A percentile compares a stretch with the other conserved stretches of the same genome.
Evolutionary conservation across 768 basidiomycete genomes (phyloP).

Genomic region (Trametes maxima): DNA sequence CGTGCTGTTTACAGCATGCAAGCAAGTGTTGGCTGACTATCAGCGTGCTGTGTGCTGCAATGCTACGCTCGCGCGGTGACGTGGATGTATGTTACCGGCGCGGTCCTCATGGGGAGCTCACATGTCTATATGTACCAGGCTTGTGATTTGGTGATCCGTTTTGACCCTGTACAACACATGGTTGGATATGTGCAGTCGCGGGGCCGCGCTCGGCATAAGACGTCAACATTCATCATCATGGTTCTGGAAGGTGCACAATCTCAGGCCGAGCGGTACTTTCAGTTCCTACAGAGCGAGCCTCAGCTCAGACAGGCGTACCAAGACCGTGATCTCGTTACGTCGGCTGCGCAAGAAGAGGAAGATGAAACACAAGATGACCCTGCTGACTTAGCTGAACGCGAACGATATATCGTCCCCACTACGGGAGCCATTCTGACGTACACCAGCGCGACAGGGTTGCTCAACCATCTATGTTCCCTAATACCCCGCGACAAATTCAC

Average conservation of each 20-base stretch:
- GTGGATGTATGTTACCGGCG: not conserved
- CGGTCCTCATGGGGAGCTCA: not conserved
- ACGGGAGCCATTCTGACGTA: slow-evolving; percentile 83
- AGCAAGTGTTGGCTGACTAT: slow-evolving; percentile 3
- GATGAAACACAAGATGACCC: slow-evolving; percentile 48
- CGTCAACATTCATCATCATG: slow-evolving; percentile 83
- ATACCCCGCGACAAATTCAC: slow-evolving; percentile 77
- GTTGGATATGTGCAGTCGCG: slow-evolving; percentile 89
- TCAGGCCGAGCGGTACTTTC: slow-evolving; percentile 59
- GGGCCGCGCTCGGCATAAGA: slow-evolving; percentile 77
- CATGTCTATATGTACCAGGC: slow-evolving; percentile 45
- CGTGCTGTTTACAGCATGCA: slow-evolving; percentile 6
- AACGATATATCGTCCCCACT: slow-evolving; percentile 69
- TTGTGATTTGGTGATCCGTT: slow-evolving; percentile 85
- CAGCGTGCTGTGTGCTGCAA: slow-evolving; percentile 7
- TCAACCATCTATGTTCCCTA: slow-evolving; percentile 76
- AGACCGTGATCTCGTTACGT: slow-evolving; percentile 38
- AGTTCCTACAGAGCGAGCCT: slow-evolving; percentile 62
- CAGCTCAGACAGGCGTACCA: slow-evolving; percentile 67
- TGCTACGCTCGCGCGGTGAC: slow-evolving; percentile 3
- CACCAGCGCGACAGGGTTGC: slow-evolving; percentile 67
- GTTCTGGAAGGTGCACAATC: slow-evolving; percentile 59
- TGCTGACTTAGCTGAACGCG: slow-evolving; percentile 62
- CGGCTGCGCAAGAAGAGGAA: slow-evolving; percentile 31
- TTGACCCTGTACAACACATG: slow-evolving; percentile 81